Percentiles rank a stretch among this genome's conserved stretches.
Conservation (phyloP, 805 yeast species). For the Zygosaccharomyces rouxii region DNA sequence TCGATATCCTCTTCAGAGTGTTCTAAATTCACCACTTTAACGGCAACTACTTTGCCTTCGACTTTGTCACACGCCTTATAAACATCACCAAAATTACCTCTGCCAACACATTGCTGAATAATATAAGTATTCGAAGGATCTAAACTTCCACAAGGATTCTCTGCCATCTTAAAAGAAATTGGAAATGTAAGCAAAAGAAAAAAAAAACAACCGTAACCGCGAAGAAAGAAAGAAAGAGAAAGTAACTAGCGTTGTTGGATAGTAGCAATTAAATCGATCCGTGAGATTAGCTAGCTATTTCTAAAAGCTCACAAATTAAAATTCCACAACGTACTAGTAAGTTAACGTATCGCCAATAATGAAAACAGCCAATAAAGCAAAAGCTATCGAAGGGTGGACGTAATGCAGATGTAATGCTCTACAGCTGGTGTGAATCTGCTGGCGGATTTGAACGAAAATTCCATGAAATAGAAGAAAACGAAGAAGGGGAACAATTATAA, state of each 20-base stretch:
- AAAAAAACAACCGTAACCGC: background rate
- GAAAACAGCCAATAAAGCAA: background rate
- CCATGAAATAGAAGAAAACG: background rate
- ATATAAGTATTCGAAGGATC: slow-evolving; percentile 34
- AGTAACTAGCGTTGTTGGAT: background rate
- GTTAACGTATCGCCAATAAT: background rate
- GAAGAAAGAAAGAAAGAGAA: background rate
- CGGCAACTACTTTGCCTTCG: slow-evolving; percentile 56
- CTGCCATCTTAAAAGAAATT: slow-evolving; percentile 5
- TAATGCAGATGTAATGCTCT: background rate
- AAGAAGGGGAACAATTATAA: background rate
- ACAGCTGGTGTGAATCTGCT: slow-evolving; percentile 2
- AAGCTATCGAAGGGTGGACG: background rate
- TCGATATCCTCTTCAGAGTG: slow-evolving; percentile 71
- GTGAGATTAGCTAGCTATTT: slow-evolving; percentile 6
- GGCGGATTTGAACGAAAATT: background rate
- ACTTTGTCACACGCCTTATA: slow-evolving; percentile 50
- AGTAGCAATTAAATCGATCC: slow-evolving; percentile 1
- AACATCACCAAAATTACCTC: slow-evolving; percentile 86
- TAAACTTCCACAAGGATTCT: background rate
- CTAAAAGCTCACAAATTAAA: slow-evolving; percentile 2
- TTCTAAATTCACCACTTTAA: slow-evolving; percentile 83
- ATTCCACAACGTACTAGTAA: background rate
- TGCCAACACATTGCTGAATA: slow-evolving; percentile 60
- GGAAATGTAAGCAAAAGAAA: background rate